These are phyloP conservation scores for Dichotomopilus funicola DNA, from an alignment of 2,329 filamentous ascomycete species.

Conservation along the genomic window DNA sequence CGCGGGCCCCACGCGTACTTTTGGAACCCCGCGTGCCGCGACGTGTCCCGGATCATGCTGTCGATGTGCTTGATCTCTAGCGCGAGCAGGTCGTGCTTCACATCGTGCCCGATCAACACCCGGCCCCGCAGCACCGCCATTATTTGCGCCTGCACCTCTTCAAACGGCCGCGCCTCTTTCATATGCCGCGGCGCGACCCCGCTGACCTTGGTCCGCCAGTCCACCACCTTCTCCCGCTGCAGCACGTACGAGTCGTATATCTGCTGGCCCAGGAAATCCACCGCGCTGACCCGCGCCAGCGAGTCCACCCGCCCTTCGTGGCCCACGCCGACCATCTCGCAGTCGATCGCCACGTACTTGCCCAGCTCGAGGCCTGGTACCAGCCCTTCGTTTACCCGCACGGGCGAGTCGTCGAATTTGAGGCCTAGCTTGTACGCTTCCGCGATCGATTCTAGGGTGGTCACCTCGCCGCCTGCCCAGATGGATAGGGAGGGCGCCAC, in stretches of 20 bases:
- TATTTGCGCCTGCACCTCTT: constrained; percentile 69
- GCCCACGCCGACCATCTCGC: constrained; percentile 94
- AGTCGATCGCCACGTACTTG: constrained; percentile 90
- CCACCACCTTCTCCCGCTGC: constrained; percentile 69
- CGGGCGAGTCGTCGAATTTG: constrained; percentile 37
- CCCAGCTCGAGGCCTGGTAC: constrained; percentile 61
- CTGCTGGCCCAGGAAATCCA: constrained; percentile 89
- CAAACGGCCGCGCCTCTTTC: constrained; percentile 61
- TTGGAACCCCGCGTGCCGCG: constrained; percentile 67
- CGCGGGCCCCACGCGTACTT: constrained; percentile 62
- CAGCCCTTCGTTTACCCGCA: constrained; percentile 59
- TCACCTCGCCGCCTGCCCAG: constrained; percentile 55
- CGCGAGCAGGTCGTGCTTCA: constrained; percentile 71
- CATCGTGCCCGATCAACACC: constrained; percentile 76
- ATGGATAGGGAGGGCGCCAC: constrained; percentile 50
- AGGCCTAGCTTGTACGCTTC: constrained; percentile 54
- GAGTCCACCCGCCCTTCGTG: constrained; percentile 63
- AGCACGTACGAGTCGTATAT: constrained; percentile 91
- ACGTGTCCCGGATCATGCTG: constrained; percentile 77
- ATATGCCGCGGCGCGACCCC: constrained; percentile 74
- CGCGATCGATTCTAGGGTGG: constrained; percentile 53
- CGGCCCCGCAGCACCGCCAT: constrained; percentile 61
- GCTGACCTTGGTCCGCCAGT: constrained; percentile 84
- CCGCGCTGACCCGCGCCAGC: constrained; percentile 79
- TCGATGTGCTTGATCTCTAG: constrained; percentile 73